A percentile compares a stretch with the other conserved stretches of the same genome.
These are phyloP conservation scores for Pelargonium australe DNA, from an alignment of 441 rosid species.

Conservation along the genomic window DNA sequence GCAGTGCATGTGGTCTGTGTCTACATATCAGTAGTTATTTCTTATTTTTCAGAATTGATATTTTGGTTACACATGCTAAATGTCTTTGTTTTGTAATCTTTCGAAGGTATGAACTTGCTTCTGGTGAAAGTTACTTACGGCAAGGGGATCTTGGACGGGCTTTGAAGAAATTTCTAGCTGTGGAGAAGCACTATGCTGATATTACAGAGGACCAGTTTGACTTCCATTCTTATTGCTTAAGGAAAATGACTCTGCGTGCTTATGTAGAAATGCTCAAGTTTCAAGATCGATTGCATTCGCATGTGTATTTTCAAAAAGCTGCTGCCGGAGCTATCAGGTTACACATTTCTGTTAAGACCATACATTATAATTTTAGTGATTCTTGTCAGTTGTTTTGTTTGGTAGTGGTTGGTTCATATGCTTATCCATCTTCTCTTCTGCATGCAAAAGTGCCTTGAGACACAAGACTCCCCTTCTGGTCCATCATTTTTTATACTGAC, in stretches of 20 bases:
- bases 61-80: slow-evolving; percentile 3
- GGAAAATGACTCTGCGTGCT: slow-evolving; percentile 96
- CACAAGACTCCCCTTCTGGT: too few relatives aligned
- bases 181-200: slow-evolving; percentile 99
- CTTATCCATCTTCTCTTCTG: slow-evolving; percentile 1
- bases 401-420: slow-evolving; percentile 2
- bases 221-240: slow-evolving; percentile 95
- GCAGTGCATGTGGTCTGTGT: slow-evolving; percentile 99
- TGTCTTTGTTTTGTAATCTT: slow-evolving; percentile 8
- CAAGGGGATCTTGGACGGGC: slow-evolving; percentile 98
- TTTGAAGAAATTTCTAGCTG: slow-evolving; percentile 86
- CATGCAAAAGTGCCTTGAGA: not conserved
- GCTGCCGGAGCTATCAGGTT: slow-evolving; percentile 96
- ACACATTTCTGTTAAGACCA: slow-evolving; percentile 17
- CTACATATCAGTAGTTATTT: slow-evolving; percentile 17
- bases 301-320: slow-evolving; percentile 92
- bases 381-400: not conserved
- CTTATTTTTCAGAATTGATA: slow-evolving; percentile 9
- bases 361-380: slow-evolving; percentile 1
- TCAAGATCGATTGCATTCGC: slow-evolving; percentile 94
- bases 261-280: slow-evolving; percentile 98
- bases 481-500: too few relatives aligned
- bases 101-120: slow-evolving; percentile 97
- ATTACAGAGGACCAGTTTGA: slow-evolving; percentile 98
- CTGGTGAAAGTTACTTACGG: slow-evolving; percentile 96